Conservation (phyloP, 2,329 filamentous ascomycete genomes). For the Fusarium stilboides region DNA sequence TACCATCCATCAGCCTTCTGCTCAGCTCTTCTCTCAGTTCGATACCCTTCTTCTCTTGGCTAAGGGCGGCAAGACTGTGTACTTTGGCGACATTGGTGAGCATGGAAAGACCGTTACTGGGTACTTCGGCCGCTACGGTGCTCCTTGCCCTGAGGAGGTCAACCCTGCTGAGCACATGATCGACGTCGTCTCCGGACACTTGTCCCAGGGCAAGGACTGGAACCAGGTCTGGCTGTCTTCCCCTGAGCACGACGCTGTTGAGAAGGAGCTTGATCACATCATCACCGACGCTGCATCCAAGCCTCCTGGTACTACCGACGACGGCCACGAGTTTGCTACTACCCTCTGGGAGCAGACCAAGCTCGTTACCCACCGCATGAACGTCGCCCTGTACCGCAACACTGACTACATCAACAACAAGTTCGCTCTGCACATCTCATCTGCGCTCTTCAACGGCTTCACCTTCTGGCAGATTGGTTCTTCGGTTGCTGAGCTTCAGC, state of each 20-base stretch:
- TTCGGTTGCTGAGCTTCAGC: constrained; percentile 65
- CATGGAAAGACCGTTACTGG: constrained; percentile 67
- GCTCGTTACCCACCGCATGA: constrained; percentile 75
- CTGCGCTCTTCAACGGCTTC: constrained; percentile 73
- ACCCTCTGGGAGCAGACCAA: constrained; percentile 74
- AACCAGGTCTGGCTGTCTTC: constrained; percentile 80
- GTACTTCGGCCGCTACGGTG: constrained; percentile 79
- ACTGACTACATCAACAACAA: constrained; percentile 77
- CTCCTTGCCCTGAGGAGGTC: constrained; percentile 71
- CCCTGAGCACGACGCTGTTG: constrained; percentile 68
- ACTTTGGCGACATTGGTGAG: constrained; percentile 76
- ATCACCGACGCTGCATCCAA: constrained; percentile 67
- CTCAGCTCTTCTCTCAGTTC: constrained; percentile 76
- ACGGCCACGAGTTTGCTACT: constrained; percentile 80
- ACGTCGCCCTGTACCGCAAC: constrained; percentile 75
- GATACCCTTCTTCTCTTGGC: constrained; percentile 76
- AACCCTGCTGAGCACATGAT: constrained; percentile 87
- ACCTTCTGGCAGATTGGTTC: constrained; percentile 73
- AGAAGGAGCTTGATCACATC: constrained; percentile 75
- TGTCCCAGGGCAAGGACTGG: constrained; percentile 70
- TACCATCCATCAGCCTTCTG: constrained; percentile 80
- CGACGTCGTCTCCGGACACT: constrained; percentile 66
- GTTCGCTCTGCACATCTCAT: constrained; percentile 68
- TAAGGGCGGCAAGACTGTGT: constrained; percentile 76
- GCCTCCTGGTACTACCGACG: constrained; percentile 58